Evolutionary conservation across 2,329 filamentous ascomycete species (phyloP), one percentile per base, ranked within the genome.

Genomic region (Neonectria magnoliae): DNA sequence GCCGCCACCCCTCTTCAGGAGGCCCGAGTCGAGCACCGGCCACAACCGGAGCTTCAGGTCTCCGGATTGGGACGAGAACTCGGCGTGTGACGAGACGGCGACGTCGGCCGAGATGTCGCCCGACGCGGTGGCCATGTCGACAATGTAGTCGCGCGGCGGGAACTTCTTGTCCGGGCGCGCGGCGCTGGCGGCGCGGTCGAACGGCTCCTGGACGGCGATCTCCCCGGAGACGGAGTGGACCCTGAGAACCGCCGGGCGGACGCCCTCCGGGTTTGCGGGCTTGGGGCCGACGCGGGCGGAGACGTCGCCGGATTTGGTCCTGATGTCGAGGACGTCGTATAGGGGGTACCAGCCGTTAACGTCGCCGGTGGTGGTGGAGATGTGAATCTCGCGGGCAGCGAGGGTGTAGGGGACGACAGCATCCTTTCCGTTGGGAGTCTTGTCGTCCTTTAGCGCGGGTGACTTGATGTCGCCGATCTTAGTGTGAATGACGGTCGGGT

Each of bases 271-370:
- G 42, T 79, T 74, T n/a, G 70, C 79, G 0, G 76, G 73, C 68
- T 83, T 77, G 6, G 83, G 83, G 13, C 74, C 76, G 57, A 87
- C 75, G 36, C 76, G 77, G 4, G 79, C 76, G 16, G 63, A 63
- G 60, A 87, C 74, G 57, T 77, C 69, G 51, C 85, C 86, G 0
- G 85, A 83, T 0, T 77, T 76, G 8, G 82, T 80, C 18, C 75
- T 68, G n/a, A 87, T 73, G 18, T 77, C 75, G 13, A 88, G 79
- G 31, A 80, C 74, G 69, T 87, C 83, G 71, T 82, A 84, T 1
- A 88, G 76, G 1, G 85, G 83, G 77, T 83, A 87, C 73, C 79
- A 81, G 31, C 86, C 86, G 14, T 64, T 63, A 65, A 88, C 81
- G 14, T 74, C 54, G 8, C 83, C 83, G 1, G 83, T 80, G 3